Percentiles rank a stretch among this genome's conserved stretches.
Evolutionary conservation across 768 basidiomycete genomes (phyloP).

Genomic region (Tephrocybe rancida): DNA sequence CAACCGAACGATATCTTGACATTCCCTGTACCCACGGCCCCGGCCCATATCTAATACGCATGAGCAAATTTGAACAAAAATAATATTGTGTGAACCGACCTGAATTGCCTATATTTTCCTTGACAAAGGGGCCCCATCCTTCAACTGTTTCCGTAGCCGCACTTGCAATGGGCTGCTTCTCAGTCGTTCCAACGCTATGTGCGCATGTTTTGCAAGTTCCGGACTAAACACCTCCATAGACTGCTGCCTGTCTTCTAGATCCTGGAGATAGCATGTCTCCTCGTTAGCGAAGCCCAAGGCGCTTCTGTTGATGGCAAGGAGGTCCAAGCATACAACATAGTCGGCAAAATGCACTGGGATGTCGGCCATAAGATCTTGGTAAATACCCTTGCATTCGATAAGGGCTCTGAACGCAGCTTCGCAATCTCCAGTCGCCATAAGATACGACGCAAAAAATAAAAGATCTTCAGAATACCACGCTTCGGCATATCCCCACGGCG

Average conservation of each 20-base stretch:
- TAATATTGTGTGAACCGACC: too few species aligned
- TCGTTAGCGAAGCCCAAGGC: conserved; percentile 6
- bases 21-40: too few species aligned
- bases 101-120: too few species aligned
- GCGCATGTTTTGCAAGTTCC: conserved; percentile 3
- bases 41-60: too few species aligned
- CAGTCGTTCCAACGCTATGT: conserved; percentile 2
- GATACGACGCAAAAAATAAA: background rate
- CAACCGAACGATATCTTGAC: too few species aligned
- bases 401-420: background rate
- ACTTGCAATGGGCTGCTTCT: conserved; percentile 7
- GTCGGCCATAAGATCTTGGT: background rate
- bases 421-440: conserved; percentile 4
- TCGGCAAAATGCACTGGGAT: conserved; percentile 1
- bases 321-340: conserved; percentile 3
- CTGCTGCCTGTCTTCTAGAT: conserved; percentile 1
- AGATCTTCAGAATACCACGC: conserved; percentile 7
- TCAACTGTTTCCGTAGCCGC: conserved; percentile 2
- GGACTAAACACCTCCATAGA: conserved; percentile 11
- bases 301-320: background rate
- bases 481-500: conserved; percentile 10
- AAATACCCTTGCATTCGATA: conserved; percentile 6
- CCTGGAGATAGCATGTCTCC: background rate
- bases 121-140: too few species aligned
- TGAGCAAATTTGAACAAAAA: too few species aligned